Evolutionary conservation across 2,329 filamentous ascomycete species (phyloP), one percentile per base, ranked within the genome.

Genomic region (Cordyceps cateniannulata): DNA sequence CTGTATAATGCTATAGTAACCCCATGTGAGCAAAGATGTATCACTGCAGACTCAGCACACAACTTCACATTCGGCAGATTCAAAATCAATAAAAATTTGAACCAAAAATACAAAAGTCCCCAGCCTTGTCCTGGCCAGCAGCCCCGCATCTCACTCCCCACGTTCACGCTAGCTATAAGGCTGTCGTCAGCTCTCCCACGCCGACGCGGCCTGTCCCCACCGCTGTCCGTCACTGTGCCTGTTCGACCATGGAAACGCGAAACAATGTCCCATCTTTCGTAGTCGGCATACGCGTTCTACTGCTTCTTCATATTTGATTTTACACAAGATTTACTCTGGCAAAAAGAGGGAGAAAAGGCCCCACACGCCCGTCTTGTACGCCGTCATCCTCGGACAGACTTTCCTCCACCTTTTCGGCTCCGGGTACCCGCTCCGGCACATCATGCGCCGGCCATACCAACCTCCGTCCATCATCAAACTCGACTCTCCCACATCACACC

Each of bases 101-200:
- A 24, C 2, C 14, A 10, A 25, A 47, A 48, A 44, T 45, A 25
- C 27, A 50, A 49, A 45, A 18, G 20, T 45, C 10, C 38, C 56
- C 56, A 59, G 56, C 56, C 56, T 59, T 52, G n/a, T 45, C n/a
- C 12, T 22, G n/a, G n/a, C 20, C 47, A 18, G 5, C 10, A 1
- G 35, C 48, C 56, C 56, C 56, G 56, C 56, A 52, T 1, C 56
- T 16, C 5, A 10, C 22, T 18, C 38, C 44, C 56, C 45, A 50
- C 24, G 22, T 27, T 27, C 56, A 45, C 47, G 48, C 56, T 52
- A 59, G 20, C 38, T 38, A 52, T 52, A 61, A 61, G 59, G 59
- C 59, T 55, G 59, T 61, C 59, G 59, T 61, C 59, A 61, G 59
- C 59, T 52, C 38, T 38, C 25, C 35, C 35, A 25, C 22, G 56